Evolutionary conservation across 1,284 basidiomycete species (phyloP).

Genomic region (Stereum hirsutum): DNA sequence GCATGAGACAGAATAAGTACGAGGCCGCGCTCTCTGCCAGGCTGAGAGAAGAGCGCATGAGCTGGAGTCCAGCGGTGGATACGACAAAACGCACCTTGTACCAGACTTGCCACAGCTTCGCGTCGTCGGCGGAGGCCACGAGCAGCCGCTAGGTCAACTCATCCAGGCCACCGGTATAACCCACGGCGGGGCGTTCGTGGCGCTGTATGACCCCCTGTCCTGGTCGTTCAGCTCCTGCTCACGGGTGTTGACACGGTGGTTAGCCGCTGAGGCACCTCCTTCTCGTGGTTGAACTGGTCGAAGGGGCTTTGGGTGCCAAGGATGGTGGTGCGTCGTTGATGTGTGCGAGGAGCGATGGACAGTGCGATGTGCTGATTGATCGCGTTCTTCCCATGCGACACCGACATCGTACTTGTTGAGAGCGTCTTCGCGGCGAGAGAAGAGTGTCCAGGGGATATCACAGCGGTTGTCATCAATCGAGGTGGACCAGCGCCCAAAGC

Average conservation of each 20-base stretch:
- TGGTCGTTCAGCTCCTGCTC: slow-evolving; percentile 75
- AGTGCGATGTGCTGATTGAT: slow-evolving; percentile 62
- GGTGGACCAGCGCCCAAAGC: slow-evolving; percentile 44
- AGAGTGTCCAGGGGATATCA: slow-evolving; percentile 84
- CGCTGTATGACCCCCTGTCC: slow-evolving; percentile 77
- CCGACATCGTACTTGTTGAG: slow-evolving; percentile 40
- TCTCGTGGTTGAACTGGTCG: slow-evolving; percentile 35
- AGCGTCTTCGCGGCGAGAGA: slow-evolving; percentile 70
- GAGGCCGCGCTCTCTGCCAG: slow-evolving; percentile 87
- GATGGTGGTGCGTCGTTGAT: slow-evolving; percentile 79
- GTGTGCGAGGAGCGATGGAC: slow-evolving; percentile 72
- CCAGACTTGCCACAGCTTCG: slow-evolving; percentile 91
- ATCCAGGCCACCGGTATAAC: slow-evolving; percentile 86
- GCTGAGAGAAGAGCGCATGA: slow-evolving; percentile 30
- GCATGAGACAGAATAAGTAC: slow-evolving; percentile 92
- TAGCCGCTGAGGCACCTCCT: no score
- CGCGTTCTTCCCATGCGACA: slow-evolving; percentile 57
- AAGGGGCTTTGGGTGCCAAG: slow-evolving; percentile 48
- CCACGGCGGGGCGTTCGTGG: slow-evolving; percentile 60
- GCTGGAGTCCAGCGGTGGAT: no score
- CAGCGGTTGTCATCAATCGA: slow-evolving; percentile 56
- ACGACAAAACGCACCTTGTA: slow-evolving; percentile 60
- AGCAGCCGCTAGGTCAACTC: slow-evolving; percentile 91
- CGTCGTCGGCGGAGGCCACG: slow-evolving; percentile 96
- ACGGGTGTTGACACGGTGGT: slow-evolving; percentile 68